Conservation (phyloP, 177 flowering plant species). For the Tripterygium wilfordii region DNA sequence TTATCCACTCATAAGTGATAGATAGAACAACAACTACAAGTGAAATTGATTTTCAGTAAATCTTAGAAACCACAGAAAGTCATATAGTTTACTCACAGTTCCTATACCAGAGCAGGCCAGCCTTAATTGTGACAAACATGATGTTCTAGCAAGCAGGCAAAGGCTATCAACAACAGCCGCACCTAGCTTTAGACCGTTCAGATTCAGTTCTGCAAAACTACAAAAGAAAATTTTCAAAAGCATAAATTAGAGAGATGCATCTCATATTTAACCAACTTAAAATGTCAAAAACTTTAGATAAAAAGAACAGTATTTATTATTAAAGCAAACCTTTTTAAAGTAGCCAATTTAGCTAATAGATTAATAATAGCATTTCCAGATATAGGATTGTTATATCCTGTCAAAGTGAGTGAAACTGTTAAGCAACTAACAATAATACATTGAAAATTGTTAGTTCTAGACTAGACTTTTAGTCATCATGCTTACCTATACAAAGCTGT, state of each 20-base stretch:
- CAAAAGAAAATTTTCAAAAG: conserved; percentile 6
- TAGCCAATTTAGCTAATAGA: conserved; percentile 61
- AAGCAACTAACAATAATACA: neutral
- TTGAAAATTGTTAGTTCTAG: neutral
- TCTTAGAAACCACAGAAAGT: neutral
- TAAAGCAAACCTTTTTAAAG: conserved; percentile 47
- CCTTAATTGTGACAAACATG: conserved; percentile 64
- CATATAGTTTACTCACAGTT: conserved; percentile 45
- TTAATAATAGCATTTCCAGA: conserved; percentile 54
- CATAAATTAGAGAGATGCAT: neutral
- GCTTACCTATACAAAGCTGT: conserved; percentile 70
- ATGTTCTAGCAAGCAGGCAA: conserved; percentile 52
- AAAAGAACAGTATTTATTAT: neutral
- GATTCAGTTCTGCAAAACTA: conserved; percentile 75
- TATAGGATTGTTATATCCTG: conserved; percentile 74
- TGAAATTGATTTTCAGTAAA: too few species aligned
- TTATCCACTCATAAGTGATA: conserved; percentile 1
- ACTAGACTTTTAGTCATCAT: neutral
- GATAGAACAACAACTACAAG: neutral
- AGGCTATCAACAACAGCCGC: conserved; percentile 61
- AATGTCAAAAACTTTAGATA: neutral
- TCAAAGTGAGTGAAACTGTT: conserved; percentile 3
- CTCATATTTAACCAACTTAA: neutral
- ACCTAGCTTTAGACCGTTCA: conserved; percentile 71
- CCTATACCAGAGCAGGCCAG: conserved; percentile 69